phyloP scores from a whole-genome alignment of 164 flowering plant species.

The Magnolia changhungtana region DNA sequence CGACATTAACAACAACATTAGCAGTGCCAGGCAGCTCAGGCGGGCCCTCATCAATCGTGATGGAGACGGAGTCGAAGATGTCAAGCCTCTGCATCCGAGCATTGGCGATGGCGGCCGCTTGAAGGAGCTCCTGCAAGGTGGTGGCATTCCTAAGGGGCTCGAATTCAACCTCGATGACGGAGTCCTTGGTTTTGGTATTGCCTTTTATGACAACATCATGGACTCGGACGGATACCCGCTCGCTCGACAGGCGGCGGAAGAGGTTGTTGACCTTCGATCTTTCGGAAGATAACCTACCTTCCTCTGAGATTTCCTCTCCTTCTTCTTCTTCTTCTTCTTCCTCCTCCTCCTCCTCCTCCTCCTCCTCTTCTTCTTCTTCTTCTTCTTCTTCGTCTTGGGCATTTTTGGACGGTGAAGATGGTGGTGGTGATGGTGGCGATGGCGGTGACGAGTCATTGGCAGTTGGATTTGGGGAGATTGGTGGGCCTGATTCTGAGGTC shows the following conservation, averaged over 20 bases:
- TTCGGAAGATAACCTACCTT: slow-evolving; percentile 23
- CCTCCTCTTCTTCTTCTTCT: background rate
- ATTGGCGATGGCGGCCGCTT: slow-evolving; percentile 49
- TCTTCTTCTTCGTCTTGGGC: background rate
- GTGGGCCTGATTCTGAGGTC: background rate
- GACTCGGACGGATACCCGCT: slow-evolving; percentile 57
- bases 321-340: slow-evolving; percentile 32
- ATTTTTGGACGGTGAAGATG: background rate
- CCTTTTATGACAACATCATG: slow-evolving; percentile 83
- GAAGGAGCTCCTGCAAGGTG: slow-evolving; percentile 65
- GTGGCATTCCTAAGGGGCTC: slow-evolving; percentile 42
- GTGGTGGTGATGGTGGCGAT: background rate
- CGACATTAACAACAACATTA: slow-evolving; percentile 72
- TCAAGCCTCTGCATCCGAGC: slow-evolving; percentile 51
- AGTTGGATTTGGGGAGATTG: background rate
- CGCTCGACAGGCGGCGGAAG: slow-evolving; percentile 40
- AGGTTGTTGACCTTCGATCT: slow-evolving; percentile 37
- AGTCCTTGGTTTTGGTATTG: slow-evolving; percentile 73
- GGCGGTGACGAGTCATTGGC: background rate
- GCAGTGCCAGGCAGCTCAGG: slow-evolving; percentile 81
- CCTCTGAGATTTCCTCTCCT: slow-evolving; percentile 26
- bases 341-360: slow-evolving; percentile 22
- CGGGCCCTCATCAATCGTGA: slow-evolving; percentile 87
- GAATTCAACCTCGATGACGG: slow-evolving; percentile 63
- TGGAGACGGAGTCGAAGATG: slow-evolving; percentile 65